Evolutionary conservation across 306 rosid genomes (phyloP).

Genomic region (Prunus davidiana): DNA sequence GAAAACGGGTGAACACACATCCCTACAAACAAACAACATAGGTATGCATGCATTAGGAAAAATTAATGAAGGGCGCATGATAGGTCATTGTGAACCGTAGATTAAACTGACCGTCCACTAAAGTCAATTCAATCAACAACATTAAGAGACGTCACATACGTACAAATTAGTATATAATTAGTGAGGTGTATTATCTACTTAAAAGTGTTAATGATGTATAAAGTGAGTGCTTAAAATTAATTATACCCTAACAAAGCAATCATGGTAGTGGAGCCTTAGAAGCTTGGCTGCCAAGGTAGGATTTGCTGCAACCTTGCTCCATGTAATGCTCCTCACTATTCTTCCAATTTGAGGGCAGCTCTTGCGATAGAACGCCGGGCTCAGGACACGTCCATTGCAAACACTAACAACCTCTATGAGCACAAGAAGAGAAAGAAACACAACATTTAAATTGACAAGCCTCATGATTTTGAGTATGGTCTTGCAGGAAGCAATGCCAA

Average conservation of each 20-base stretch:
- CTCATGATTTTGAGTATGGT: neutral
- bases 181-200: too few relatives aligned
- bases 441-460: neutral
- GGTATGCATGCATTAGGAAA: neutral
- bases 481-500: too few relatives aligned
- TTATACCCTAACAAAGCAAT: conserved; percentile 43
- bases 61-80: neutral
- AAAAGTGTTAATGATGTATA: too few relatives aligned
- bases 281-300: conserved; percentile 29
- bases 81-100: too few relatives aligned
- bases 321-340: conserved; percentile 13
- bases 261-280: conserved; percentile 43
- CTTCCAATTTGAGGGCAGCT: conserved; percentile 25
- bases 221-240: neutral
- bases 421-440: conserved; percentile 17
- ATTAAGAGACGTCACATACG: too few relatives aligned
- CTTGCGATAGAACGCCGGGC: conserved; percentile 6
- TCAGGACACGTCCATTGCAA: conserved; percentile 12
- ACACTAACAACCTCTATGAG: neutral
- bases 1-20: too few relatives aligned
- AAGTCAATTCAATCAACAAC: too few relatives aligned
- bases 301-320: conserved; percentile 14
- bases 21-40: conserved; percentile 18
- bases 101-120: too few relatives aligned
- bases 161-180: too few relatives aligned